These are phyloP conservation scores for Globisporangium paddicum DNA, from an alignment of 352 stramenopile genomes.

Conservation along the genomic window DNA sequence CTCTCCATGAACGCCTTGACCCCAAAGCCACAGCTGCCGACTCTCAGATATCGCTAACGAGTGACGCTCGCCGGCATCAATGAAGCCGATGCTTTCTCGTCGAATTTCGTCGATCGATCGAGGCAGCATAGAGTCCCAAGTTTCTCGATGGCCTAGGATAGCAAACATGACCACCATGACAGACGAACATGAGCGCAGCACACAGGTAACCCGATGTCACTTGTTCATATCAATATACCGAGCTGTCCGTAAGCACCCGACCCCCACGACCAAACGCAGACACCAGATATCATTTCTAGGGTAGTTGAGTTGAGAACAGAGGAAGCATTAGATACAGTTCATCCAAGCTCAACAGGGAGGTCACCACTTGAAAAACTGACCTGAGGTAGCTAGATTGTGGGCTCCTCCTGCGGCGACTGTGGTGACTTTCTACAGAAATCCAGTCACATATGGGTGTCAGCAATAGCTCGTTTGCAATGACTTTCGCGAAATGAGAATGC, in stretches of 20 bases:
- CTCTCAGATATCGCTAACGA: conserved; percentile 65
- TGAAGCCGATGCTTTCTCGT: conserved; percentile 41
- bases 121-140: conserved; percentile 56
- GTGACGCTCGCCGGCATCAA: conserved; percentile 66
- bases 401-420: conserved; percentile 41
- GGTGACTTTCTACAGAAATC: conserved; percentile 58
- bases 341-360: background rate
- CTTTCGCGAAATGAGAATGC: background rate
- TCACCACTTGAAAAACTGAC: conserved; percentile 13
- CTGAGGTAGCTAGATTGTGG: conserved; percentile 66
- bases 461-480: background rate
- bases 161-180: background rate
- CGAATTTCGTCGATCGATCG: conserved; percentile 65
- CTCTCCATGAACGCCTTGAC: conserved; percentile 56
- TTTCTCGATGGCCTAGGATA: conserved; percentile 56
- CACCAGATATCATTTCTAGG: conserved; percentile 45
- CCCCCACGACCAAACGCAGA: conserved; percentile 76
- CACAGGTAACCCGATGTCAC: background rate
- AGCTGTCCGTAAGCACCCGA: conserved; percentile 58
- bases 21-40: conserved; percentile 69
- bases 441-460: background rate
- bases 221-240: conserved; percentile 19
- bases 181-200: background rate
- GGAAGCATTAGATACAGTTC: background rate
- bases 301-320: background rate